A percentile compares a stretch with the other conserved stretches of the same genome.
Evolutionary conservation across 768 basidiomycete genomes (phyloP).

Genomic region (Exidia glandulosa): DNA sequence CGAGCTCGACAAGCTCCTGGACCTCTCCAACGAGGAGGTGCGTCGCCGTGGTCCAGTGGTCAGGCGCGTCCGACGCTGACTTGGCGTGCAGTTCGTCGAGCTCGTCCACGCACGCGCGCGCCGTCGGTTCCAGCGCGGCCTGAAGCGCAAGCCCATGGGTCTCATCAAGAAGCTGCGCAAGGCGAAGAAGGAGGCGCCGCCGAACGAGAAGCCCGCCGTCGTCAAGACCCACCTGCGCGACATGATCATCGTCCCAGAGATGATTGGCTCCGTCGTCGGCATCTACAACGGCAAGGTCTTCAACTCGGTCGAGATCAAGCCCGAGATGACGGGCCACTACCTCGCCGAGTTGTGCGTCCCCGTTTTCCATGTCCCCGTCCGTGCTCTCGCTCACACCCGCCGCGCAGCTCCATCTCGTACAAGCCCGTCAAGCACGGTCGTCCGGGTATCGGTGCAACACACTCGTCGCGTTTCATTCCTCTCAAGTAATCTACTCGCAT

Average conservation of each 20-base stretch:
- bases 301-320: constrained; percentile 98
- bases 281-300: constrained; percentile 98
- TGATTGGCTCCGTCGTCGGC: constrained; percentile 97
- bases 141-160: constrained; percentile 97
- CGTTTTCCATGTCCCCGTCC: not conserved
- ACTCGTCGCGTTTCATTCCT: constrained; percentile 61
- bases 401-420: constrained; percentile 95
- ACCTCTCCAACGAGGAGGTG: constrained; percentile 92
- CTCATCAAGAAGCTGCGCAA: constrained; percentile 99
- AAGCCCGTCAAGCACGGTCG: constrained; percentile 99
- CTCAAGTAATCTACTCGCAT: constrained; percentile 65
- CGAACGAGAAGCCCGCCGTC: constrained; percentile 96
- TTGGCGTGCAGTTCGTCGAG: constrained; percentile 66
- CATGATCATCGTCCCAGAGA: constrained; percentile 99
- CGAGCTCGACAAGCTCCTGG: constrained; percentile 96
- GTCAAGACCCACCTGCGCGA: constrained; percentile 99
- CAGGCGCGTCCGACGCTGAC: not conserved
- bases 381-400: too few relatives aligned
- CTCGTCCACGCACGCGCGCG: constrained; percentile 98
- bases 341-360: constrained; percentile 66
- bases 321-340: constrained; percentile 99
- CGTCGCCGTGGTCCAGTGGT: constrained; percentile 20
- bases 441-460: constrained; percentile 93
- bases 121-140: constrained; percentile 96
- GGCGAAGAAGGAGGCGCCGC: constrained; percentile 98